Percentiles rank a stretch among this genome's conserved stretches.
Evolutionary conservation across 2,329 filamentous ascomycete genomes (phyloP).

Genomic region (Hansfordia pulvinata): DNA sequence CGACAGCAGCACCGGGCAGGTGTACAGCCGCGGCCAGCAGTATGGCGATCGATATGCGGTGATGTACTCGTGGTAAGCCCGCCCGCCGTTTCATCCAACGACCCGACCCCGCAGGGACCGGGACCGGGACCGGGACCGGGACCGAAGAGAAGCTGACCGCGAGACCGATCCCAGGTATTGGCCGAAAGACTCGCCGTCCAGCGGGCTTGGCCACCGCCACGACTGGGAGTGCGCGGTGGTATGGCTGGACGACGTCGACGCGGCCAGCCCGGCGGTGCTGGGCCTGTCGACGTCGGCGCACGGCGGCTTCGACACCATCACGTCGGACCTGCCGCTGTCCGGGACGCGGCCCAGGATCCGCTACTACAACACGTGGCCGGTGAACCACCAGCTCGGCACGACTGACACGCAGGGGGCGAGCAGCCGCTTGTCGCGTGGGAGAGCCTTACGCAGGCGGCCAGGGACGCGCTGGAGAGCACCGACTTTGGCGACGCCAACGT

Average conservation of each 20-base stretch:
- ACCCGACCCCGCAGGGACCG: conserved; percentile 3
- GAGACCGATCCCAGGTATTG: too few relatives aligned
- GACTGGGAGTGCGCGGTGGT: conserved; percentile 22
- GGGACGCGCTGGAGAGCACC: conserved; percentile 18
- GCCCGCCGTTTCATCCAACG: conserved; percentile 3
- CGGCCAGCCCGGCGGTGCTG: conserved; percentile 13
- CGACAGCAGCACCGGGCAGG: conserved; percentile 16
- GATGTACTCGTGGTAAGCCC: conserved; percentile 17
- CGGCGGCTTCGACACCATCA: conserved; percentile 14
- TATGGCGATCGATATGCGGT: conserved; percentile 15
- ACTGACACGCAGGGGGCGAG: conserved; percentile 19
- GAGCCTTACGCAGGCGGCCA: conserved; percentile 16
- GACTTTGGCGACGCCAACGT: conserved; percentile 25
- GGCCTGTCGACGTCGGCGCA: conserved; percentile 18
- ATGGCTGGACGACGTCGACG: conserved; percentile 14
- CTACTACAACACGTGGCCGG: conserved; percentile 16
- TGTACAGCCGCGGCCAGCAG: conserved; percentile 16
- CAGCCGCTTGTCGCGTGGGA: conserved; percentile 27
- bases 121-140: too few relatives aligned
- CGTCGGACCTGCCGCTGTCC: conserved; percentile 10
- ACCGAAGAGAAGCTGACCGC: too few relatives aligned
- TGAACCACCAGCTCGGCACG: conserved; percentile 21
- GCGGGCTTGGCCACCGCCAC: conserved; percentile 20
- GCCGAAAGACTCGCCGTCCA: conserved; percentile 24
- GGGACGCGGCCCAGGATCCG: conserved; percentile 15